These are phyloP conservation scores for Picea glauca DNA, from an alignment of 75 land plant species.

Conservation along the genomic window DNA sequence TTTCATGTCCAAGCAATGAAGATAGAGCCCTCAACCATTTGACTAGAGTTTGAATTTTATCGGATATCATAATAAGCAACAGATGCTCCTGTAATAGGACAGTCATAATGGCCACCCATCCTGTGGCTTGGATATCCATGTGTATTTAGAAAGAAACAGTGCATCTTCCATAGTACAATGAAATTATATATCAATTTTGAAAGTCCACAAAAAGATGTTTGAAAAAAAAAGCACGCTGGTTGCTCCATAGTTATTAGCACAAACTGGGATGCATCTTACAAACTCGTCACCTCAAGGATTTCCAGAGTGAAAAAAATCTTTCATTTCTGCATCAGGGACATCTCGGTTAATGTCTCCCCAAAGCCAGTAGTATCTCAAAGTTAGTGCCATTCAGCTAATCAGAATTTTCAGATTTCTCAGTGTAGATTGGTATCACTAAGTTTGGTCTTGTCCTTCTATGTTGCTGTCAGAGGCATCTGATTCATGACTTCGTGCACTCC, in stretches of 20 bases:
- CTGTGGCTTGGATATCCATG: not conserved
- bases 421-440: not conserved
- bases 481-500: not conserved
- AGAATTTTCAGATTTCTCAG: not conserved
- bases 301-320: not conserved
- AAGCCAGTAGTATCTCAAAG: not conserved
- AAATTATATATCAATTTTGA: not conserved
- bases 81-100: not conserved
- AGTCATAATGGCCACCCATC: not conserved
- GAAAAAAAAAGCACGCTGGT: not conserved
- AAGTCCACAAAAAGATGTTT: not conserved
- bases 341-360: not conserved
- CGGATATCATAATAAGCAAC: not conserved
- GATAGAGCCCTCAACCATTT: not conserved
- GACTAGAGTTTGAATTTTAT: not conserved
- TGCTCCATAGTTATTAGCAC: too few species aligned
- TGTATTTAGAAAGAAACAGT: not conserved
- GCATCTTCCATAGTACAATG: too few species aligned
- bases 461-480: conserved; percentile 2
- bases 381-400: not conserved
- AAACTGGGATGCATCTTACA: not conserved
- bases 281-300: not conserved
- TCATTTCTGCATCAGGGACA: not conserved
- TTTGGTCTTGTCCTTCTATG: not conserved
- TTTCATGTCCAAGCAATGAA: not conserved